Evolutionary conservation across 345 rosid genomes (phyloP).

Genomic region (Citrus inodora): DNA sequence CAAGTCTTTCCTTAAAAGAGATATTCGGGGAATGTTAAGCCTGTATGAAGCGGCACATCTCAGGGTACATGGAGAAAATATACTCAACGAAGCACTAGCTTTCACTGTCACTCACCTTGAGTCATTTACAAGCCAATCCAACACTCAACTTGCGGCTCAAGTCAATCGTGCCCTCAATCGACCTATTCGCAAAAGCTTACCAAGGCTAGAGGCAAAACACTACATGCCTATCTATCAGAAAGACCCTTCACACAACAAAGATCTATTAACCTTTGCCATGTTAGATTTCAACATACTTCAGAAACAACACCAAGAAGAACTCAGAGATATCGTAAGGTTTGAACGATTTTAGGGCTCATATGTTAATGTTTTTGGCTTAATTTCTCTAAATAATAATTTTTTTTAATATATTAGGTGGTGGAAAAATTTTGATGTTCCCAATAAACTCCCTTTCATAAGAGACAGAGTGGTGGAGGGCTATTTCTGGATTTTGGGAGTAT

Average conservation of each 20-base stretch:
- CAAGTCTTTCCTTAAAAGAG: neutral
- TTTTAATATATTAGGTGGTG: conserved; percentile 33
- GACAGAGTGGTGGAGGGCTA: neutral
- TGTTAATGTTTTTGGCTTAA: no score
- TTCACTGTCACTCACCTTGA: conserved; percentile 26
- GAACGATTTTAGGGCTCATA: neutral
- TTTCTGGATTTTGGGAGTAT: neutral
- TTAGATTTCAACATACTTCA: conserved; percentile 32
- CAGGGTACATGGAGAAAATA: conserved; percentile 26
- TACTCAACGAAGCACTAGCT: conserved; percentile 32
- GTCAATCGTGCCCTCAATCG: neutral
- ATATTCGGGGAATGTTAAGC: conserved; percentile 16
- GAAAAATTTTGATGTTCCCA: conserved; percentile 22
- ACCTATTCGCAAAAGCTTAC: conserved; percentile 16
- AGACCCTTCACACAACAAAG: conserved; percentile 15
- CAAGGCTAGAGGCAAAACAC: conserved; percentile 19
- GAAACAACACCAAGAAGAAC: conserved; percentile 30
- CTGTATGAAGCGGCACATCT: conserved; percentile 43
- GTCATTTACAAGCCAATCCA: neutral
- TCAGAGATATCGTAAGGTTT: conserved; percentile 15
- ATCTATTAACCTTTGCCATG: conserved; percentile 19
- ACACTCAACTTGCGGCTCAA: conserved; percentile 1
- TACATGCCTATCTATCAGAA: conserved; percentile 26
- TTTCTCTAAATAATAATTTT: no score
- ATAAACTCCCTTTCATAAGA: conserved; percentile 28